These are phyloP conservation scores for Ambrosia trifida DNA, from an alignment of 129 eudicot genomes.

Conservation along the genomic window DNA sequence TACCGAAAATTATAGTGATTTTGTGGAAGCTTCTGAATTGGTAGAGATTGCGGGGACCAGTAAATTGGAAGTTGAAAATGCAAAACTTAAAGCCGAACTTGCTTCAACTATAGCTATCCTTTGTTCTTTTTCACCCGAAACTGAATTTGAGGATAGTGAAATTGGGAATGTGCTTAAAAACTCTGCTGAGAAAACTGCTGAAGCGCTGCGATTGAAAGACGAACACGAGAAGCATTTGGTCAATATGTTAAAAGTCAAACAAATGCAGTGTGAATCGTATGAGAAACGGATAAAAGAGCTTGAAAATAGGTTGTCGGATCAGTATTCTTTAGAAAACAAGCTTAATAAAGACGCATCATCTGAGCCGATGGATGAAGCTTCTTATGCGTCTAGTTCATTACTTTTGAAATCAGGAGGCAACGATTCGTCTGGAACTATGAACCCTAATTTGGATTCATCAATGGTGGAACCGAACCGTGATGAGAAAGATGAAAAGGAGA, in stretches of 20 bases:
- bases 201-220: conserved; percentile 79
- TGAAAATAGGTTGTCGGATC: conserved; percentile 80
- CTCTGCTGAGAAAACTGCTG: conserved; percentile 81
- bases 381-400: conserved; percentile 51
- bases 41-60: conserved; percentile 91
- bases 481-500: conserved; percentile 56
- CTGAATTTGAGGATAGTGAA: conserved; percentile 66
- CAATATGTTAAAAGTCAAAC: conserved; percentile 59
- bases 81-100: conserved; percentile 83
- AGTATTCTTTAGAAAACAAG: conserved; percentile 44
- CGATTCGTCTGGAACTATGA: conserved; percentile 54
- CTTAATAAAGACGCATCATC: conserved; percentile 35
- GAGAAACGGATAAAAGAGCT: conserved; percentile 85
- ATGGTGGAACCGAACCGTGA: conserved; percentile 76
- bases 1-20: conserved; percentile 45
- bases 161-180: conserved; percentile 52
- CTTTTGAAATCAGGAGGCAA: conserved; percentile 46
- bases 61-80: conserved; percentile 90
- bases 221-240: conserved; percentile 67
- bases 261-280: conserved; percentile 83
- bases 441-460: conserved; percentile 75
- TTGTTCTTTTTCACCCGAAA: conserved; percentile 59
- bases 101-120: conserved; percentile 87
- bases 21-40: conserved; percentile 62
- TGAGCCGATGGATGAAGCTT: conserved; percentile 69